Evolutionary conservation across 2,329 filamentous ascomycete genomes (phyloP), one percentile per base, ranked within the genome.

Genomic region (Fusarium illudens): DNA sequence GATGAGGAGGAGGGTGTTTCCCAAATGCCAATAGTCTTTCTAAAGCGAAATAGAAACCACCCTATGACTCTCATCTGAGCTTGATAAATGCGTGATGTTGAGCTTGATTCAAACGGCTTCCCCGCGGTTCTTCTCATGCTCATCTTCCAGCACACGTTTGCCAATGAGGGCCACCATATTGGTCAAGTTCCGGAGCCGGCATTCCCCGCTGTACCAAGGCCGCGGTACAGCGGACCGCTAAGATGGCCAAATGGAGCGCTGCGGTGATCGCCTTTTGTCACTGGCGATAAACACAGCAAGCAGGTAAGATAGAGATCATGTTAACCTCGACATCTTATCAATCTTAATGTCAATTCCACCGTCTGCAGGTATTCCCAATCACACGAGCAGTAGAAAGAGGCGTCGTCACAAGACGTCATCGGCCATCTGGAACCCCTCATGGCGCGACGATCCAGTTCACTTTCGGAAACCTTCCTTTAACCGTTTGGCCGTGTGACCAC

Each of bases 361-460:
- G 3, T 6, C 22, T 6, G 10, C 12, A 15, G 2, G 15, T 22
- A 46, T 29, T 15, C 4, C 22, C 22, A 46, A 27, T 12, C 42
- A 29, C 10, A 12, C 3, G 15, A 17, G n/a, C n/a, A n/a, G n/a
- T n/a, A n/a, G 25, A 42, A 44, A 32, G 36, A 44, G 51, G 25
- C 51, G 36, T 29, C 27, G 51, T 22, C 36, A 30, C 29, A 30
- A 36, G 32, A 52, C 46, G 59, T 58, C 61, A 64, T 64, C 8
- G 34, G 17, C 22, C n/a, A 2, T 17, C 25, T 17, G 12, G 8
- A 49, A 59, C 53, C 62, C 62, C 60, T 64, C 60, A 63, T 33
- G 13, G 10, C n/a, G 25, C n/a, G 49, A 52, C n/a, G 37, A 50
- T 64, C 25, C 27, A 53, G 54, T 64, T 63, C 60, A 49, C 53